Percentiles rank a stretch among this genome's conserved stretches.
These are phyloP conservation scores for Chlorencoelia australis DNA, from an alignment of 2,329 filamentous ascomycete genomes.

Conservation along the genomic window DNA sequence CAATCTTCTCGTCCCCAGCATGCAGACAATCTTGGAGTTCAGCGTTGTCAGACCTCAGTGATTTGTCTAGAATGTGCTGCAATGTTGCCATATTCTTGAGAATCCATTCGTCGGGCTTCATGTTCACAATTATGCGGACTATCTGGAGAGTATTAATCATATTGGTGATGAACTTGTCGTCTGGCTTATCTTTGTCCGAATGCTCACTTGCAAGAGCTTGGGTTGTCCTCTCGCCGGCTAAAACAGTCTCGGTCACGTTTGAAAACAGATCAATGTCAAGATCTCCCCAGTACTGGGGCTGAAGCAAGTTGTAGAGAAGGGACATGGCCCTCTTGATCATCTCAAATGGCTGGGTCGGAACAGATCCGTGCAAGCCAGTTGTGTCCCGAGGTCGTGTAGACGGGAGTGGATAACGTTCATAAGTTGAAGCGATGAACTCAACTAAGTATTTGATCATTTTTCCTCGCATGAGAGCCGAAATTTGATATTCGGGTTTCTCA, in stretches of 20 bases:
- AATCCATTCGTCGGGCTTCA: slow-evolving; percentile 86
- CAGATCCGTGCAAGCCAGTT: slow-evolving; percentile 33
- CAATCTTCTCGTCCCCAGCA: slow-evolving; percentile 56
- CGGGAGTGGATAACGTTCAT: slow-evolving; percentile 72
- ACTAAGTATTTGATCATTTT: slow-evolving; percentile 92
- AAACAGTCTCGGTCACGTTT: slow-evolving; percentile 77
- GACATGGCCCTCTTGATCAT: slow-evolving; percentile 78
- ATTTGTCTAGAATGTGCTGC: slow-evolving; percentile 84
- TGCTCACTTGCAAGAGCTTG: slow-evolving; percentile 48
- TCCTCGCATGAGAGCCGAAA: slow-evolving; percentile 56
- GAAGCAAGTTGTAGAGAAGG: slow-evolving; percentile 74
- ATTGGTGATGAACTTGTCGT: slow-evolving; percentile 74
- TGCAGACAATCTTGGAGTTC: slow-evolving; percentile 93
- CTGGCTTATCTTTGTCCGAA: slow-evolving; percentile 58
- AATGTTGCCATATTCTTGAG: slow-evolving; percentile 64
- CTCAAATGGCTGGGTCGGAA: slow-evolving; percentile 49
- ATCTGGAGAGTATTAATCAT: slow-evolving; percentile 94
- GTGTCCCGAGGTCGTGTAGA: slow-evolving; percentile 56
- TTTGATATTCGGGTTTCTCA: slow-evolving; percentile 56
- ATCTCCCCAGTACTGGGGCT: slow-evolving; percentile 83
- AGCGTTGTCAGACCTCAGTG: slow-evolving; percentile 75
- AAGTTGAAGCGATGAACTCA: slow-evolving; percentile 84
- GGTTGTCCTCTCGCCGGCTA: slow-evolving; percentile 69
- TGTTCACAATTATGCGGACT: slow-evolving; percentile 77
- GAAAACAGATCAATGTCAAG: slow-evolving; percentile 85